A percentile compares a stretch with the other conserved stretches of the same genome.
These are phyloP conservation scores for Hirschioporus abietinus DNA, from an alignment of 768 basidiomycete species.

Conservation along the genomic window DNA sequence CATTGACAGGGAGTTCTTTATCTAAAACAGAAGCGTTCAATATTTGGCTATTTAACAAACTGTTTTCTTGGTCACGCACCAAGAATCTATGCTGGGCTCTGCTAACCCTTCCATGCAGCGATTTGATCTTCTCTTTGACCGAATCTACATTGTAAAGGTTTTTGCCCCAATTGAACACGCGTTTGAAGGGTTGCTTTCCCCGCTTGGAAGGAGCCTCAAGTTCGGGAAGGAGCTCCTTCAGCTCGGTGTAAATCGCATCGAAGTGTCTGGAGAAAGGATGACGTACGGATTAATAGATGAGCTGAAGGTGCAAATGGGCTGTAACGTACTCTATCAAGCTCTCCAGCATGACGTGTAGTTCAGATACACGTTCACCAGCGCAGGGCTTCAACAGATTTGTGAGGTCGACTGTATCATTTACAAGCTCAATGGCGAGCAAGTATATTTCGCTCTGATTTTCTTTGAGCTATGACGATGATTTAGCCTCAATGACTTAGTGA, in stretches of 20 bases:
- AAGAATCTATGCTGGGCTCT: neutral
- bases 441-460: neutral
- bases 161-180: neutral
- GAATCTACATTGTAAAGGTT: neutral
- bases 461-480: neutral
- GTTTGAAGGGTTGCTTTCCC: neutral
- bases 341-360: too few relatives aligned
- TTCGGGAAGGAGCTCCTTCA: neutral
- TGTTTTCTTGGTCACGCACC: neutral
- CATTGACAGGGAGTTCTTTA: neutral
- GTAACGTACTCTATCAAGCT: too few relatives aligned
- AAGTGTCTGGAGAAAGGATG: neutral
- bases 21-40: neutral
- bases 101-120: neutral
- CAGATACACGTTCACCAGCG: too few relatives aligned
- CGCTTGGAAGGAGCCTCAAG: neutral
- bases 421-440: neutral
- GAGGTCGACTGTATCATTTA: too few relatives aligned
- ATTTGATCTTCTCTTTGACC: neutral
- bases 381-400: too few relatives aligned
- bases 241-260: neutral
- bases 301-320: too few relatives aligned
- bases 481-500: neutral
- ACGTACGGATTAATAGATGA: too few relatives aligned
- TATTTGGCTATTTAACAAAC: neutral